Evolutionary conservation across 306 rosid genomes (phyloP).

Genomic region (Quercus suber): DNA sequence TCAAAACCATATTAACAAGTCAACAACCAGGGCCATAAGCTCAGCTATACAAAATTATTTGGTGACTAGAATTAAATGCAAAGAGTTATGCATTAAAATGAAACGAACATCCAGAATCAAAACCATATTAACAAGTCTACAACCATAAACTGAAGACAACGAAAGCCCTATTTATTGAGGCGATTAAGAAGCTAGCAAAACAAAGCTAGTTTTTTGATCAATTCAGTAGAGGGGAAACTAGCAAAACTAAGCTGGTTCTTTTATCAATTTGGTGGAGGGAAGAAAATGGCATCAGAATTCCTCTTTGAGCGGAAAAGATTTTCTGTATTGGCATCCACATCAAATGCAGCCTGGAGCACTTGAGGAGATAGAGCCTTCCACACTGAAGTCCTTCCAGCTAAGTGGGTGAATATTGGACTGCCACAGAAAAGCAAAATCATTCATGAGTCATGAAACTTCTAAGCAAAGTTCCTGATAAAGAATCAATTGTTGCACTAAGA

Average conservation of each 20-base stretch:
- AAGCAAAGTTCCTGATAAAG: neutral
- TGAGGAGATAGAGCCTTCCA: constrained; percentile 81
- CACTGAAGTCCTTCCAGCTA: constrained; percentile 73
- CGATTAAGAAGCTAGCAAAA: neutral
- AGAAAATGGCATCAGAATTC: constrained; percentile 69
- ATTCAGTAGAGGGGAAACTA: constrained; percentile 53
- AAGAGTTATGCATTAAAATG: neutral
- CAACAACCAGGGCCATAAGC: neutral
- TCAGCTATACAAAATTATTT: neutral
- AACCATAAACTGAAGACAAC: neutral
- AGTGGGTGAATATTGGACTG: constrained; percentile 84
- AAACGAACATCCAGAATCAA: neutral
- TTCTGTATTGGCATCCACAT: constrained; percentile 57
- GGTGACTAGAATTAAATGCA: neutral
- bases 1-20: neutral
- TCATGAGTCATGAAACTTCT: neutral
- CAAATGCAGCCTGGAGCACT: constrained; percentile 72
- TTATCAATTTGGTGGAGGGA: constrained; percentile 63
- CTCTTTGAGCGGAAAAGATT: constrained; percentile 76
- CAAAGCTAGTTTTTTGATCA: constrained; percentile 2
- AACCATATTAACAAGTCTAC: neutral
- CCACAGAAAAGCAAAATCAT: neutral
- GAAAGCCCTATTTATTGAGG: constrained; percentile 7
- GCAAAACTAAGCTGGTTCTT: too few species aligned
- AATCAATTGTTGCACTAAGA: neutral